phyloP scores from a whole-genome alignment of 495 filamentous ascomycete species.

The Penicillium cinerascens region DNA sequence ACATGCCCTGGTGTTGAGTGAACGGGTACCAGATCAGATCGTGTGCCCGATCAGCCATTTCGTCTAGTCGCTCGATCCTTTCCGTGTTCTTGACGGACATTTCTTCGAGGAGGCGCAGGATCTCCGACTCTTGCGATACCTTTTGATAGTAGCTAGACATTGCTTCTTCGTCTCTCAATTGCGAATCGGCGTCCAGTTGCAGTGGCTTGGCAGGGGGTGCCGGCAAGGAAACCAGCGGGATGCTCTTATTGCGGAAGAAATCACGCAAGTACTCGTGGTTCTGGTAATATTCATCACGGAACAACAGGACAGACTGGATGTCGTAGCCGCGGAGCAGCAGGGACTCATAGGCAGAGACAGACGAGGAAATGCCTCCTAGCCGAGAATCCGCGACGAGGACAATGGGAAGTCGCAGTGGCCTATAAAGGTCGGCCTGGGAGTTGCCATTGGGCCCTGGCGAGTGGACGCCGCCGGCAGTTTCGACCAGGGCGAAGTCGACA shows the following conservation, averaged over 20 bases:
- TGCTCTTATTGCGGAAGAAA: constrained; percentile 58
- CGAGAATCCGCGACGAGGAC: constrained; percentile 66
- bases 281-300: constrained; percentile 57
- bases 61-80: constrained; percentile 53
- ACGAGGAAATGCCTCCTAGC: constrained; percentile 69
- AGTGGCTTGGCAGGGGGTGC: constrained; percentile 46
- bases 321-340: constrained; percentile 71
- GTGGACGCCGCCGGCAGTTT: constrained; percentile 75
- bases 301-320: constrained; percentile 60
- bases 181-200: constrained; percentile 24
- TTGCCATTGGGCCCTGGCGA: constrained; percentile 70
- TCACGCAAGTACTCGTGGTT: constrained; percentile 61
- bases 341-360: constrained; percentile 73
- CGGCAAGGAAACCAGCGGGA: constrained; percentile 51
- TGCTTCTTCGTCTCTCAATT: constrained; percentile 44
- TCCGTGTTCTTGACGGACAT: constrained; percentile 45
- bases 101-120: constrained; percentile 39
- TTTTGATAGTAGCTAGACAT: constrained; percentile 58
- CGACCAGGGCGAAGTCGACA: constrained; percentile 54
- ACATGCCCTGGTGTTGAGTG: constrained; percentile 66
- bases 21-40: constrained; percentile 76
- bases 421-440: constrained; percentile 71
- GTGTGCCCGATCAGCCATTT: constrained; percentile 55
- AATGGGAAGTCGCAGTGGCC: constrained; percentile 66
- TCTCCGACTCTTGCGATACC: constrained; percentile 34